These are phyloP conservation scores for Samsoniella hepiali DNA, from an alignment of 2,329 filamentous ascomycete species.

Conservation along the genomic window DNA sequence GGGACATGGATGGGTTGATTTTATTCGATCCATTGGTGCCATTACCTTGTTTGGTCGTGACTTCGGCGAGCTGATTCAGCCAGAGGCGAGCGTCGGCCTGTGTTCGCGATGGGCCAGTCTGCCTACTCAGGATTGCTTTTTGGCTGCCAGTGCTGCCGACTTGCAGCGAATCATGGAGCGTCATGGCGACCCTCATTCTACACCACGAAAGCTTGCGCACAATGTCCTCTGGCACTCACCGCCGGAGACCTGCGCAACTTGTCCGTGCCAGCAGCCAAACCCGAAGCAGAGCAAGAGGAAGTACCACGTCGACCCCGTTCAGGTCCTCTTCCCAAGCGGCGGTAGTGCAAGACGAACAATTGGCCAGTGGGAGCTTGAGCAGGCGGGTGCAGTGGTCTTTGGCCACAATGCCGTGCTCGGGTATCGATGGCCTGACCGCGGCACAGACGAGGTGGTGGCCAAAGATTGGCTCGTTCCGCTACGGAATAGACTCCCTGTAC, in stretches of 20 bases:
- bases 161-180: not conserved
- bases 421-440: not conserved
- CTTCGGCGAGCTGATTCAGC: constrained; percentile 24
- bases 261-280: not conserved
- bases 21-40: constrained; percentile 23
- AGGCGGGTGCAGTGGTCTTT: not conserved
- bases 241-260: not conserved
- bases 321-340: not conserved
- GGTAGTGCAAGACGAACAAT: not conserved
- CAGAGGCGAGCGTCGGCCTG: not conserved
- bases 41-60: constrained; percentile 25
- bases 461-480: not conserved
- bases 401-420: not conserved
- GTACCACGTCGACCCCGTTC: not conserved
- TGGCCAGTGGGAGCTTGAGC: not conserved
- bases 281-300: not conserved
- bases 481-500: not conserved
- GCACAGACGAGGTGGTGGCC: not conserved
- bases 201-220: not conserved
- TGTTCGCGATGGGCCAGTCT: not conserved
- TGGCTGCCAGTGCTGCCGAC: not conserved
- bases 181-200: not conserved
- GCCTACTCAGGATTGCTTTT: not conserved
- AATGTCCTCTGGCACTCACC: not conserved
- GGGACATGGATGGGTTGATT: constrained; percentile 27